Base-by-base conservation (phyloP, 2,329 filamentous ascomycete genomes). In the Fusarium oligoseptatum region DNA sequence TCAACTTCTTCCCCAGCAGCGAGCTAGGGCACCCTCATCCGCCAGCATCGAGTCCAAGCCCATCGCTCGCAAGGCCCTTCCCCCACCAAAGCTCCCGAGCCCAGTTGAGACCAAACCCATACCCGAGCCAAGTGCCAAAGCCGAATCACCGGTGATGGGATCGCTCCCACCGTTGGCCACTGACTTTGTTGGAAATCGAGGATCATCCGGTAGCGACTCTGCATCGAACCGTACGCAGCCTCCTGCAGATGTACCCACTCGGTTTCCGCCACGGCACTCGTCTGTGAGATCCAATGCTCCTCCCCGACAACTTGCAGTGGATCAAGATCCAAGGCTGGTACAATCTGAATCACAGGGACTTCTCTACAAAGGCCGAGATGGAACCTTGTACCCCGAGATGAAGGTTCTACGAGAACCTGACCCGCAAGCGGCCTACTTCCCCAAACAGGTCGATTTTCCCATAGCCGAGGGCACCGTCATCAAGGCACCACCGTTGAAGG, bases 311-410 rank as follows among this genome's bases (percentile, higher is more conserved):
- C 67, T 75, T 4, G 67, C 74, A 24, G 60, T 72, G 34, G 78
- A 79, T 14, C 66, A 66, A 22, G 81, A 84, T 29, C 76, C 79
- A n/a, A 79, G 82, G 29, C 74, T 83, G 9, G 80, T 82, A 4
- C 71, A 72, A 11, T 82, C 82, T 4, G 79, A 82, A n/a, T 77
- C 78, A n/a, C 81, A 82, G 27, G 81, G 80, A 3, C 76, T 78
- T 6, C 77, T 81, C 52, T 84, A 84, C 69, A 77, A 78, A 27
- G 83, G 83, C 37, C 78, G 83, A 41, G 81, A 84, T 72, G 83
- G 84, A 43, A 84, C 83, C 1, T 70, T 85, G 22, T 86, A 86
- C 68, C 81, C 83, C 3, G 84, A 86, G 68, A 84, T 85, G 81
- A 83, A 80, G 60, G 76, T 80, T 17, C 63, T 79, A 45, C 76